A percentile compares a stretch with the other conserved stretches of the same genome.
Evolutionary conservation across 129 eudicot species (phyloP).

Genomic region (Tagetes patula): DNA sequence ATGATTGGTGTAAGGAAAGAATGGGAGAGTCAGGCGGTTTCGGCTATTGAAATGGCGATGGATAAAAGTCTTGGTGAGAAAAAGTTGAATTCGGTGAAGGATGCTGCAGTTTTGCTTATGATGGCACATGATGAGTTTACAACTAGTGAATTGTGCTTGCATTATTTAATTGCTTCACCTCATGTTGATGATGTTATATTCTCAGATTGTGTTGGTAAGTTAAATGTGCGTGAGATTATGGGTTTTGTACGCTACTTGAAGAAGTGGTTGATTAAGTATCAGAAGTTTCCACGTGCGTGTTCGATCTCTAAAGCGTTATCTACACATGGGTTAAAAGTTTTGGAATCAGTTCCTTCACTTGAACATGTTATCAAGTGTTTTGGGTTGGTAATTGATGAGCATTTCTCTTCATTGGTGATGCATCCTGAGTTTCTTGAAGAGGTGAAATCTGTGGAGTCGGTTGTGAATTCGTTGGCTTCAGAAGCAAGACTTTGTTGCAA

Average conservation of each 20-base stretch:
- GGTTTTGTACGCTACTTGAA: constrained; percentile 58
- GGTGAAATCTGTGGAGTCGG: constrained; percentile 46
- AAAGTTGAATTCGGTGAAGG: constrained; percentile 44
- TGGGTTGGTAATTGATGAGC: constrained; percentile 76
- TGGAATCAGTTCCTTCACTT: constrained; percentile 65
- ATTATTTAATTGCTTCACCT: constrained; percentile 51
- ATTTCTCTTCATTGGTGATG: constrained; percentile 73
- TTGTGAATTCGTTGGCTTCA: constrained; percentile 54
- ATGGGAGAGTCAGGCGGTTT: constrained; percentile 63
- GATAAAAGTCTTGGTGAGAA: constrained; percentile 37
- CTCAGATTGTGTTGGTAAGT: constrained; percentile 62
- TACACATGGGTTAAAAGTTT: constrained; percentile 41
- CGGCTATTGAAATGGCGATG: constrained; percentile 48
- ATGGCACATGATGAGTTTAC: constrained; percentile 74
- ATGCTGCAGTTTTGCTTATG: constrained; percentile 64
- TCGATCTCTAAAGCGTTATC: constrained; percentile 46
- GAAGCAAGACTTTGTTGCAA: constrained; percentile 65
- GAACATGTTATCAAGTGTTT: constrained; percentile 57
- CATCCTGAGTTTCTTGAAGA: constrained; percentile 71
- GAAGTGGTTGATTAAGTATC: constrained; percentile 78
- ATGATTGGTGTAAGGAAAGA: constrained; percentile 60
- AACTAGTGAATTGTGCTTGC: constrained; percentile 64
- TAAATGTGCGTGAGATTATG: constrained; percentile 63
- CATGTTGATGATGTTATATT: constrained; percentile 74
- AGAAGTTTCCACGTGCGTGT: constrained; percentile 65